Evolutionary conservation across 2,329 filamentous ascomycete species (phyloP).

Genomic region (Hypoxylon sp.): DNA sequence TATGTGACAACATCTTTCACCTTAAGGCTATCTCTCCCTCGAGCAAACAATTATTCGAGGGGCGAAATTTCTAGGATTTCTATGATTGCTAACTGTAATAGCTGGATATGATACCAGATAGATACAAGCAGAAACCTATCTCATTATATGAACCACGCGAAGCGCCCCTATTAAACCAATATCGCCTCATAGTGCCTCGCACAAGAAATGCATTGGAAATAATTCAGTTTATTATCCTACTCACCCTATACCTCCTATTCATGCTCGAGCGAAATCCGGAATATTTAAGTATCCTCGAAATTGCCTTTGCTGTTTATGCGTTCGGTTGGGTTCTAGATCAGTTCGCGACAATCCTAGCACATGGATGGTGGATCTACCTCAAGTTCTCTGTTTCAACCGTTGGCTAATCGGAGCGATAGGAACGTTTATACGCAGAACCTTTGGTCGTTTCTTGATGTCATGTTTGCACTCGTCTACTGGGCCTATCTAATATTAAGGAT

Average conservation of each 20-base stretch:
- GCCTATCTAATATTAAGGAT: slow-evolving; percentile 78
- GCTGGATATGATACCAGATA: slow-evolving; percentile 86
- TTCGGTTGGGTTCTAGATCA: slow-evolving; percentile 86
- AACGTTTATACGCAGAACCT: slow-evolving; percentile 89
- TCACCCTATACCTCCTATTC: slow-evolving; percentile 78
- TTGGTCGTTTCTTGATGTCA: slow-evolving; percentile 89
- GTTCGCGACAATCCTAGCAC: slow-evolving; percentile 81
- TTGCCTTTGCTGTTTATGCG: slow-evolving; percentile 79
- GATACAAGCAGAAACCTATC: slow-evolving; percentile 88
- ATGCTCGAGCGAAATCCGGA: slow-evolving; percentile 78
- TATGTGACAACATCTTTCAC: slow-evolving; percentile 23
- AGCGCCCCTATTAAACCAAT: slow-evolving; percentile 85
- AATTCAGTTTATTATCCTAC: slow-evolving; percentile 78
- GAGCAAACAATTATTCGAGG: not conserved
- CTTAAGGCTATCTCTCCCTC: not conserved
- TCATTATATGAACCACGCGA: slow-evolving; percentile 83
- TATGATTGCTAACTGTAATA: slow-evolving; percentile 23
- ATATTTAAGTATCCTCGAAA: slow-evolving; percentile 70
- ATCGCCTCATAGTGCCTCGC: slow-evolving; percentile 85
- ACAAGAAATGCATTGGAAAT: slow-evolving; percentile 83
- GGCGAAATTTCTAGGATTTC: not conserved
- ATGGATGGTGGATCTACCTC: slow-evolving; percentile 69
- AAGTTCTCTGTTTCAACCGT: slow-evolving; percentile 1
- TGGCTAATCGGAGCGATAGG: slow-evolving; percentile 60
- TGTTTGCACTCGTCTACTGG: slow-evolving; percentile 80